Base-by-base conservation (phyloP, 2,329 filamentous ascomycete species). In the Ramichloridium luteum region DNA sequence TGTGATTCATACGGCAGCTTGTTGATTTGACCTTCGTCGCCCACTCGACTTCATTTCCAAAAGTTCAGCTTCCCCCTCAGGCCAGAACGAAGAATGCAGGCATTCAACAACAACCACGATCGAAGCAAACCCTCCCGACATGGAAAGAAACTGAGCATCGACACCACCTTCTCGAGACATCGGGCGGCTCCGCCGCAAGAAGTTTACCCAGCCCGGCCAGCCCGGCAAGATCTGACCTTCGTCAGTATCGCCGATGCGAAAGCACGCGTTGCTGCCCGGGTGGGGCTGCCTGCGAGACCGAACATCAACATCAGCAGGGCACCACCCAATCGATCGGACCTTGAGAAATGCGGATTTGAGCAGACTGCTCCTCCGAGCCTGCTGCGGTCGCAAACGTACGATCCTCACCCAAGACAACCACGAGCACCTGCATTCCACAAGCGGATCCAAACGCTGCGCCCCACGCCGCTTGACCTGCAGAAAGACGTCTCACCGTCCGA, bases 401-500 rank as follows among this genome's bases (percentile, higher is more conserved):
- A 12, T 77, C 43, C 59, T 67, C n/a, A 68, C 66, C 23, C 70
- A 32, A 15, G 28, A 37, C 22, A 34, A 8, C n/a, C 13, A 6
- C 26, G 37, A 14, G 25, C 37, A 10, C 23, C 38, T n/a, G 38
- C 42, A 6, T 27, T 46, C 6, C 39, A 43, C 32, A 44, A 40
- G 16, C 42, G 48, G 13, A 36, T 49, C 16, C 39, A 44, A 28
- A 46, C 45, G 3, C 31, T 51, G 26, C 37, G 48, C 18, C 43
- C 48, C 14, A 49, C 46, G 15, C 48, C 35, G 6, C 34, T 53
- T 27, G 36, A 47, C 13, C 40, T 54, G 14, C 47, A 52, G 18
- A 35, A 41, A 11, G 72, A 74, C 38, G 61, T 81, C 3, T 81
- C 78, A 10, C 78, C 79, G 0, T 70, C 68, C 36, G 74, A 79